Evolutionary conservation across 106 monocot genomes (phyloP).

Genomic region (Vanilla planifolia): DNA sequence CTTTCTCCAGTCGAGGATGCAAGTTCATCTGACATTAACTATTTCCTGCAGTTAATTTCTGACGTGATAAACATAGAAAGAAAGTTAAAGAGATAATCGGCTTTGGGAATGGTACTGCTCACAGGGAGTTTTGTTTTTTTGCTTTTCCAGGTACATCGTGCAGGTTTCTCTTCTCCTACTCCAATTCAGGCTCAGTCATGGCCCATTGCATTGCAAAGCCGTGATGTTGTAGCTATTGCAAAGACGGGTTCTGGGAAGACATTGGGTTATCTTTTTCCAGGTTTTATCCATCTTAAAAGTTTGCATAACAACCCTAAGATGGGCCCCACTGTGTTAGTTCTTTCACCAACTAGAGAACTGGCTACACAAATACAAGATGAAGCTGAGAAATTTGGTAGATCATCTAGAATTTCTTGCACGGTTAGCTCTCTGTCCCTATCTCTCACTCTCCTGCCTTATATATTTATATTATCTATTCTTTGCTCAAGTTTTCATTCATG

Average conservation of each 20-base stretch:
- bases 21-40: slow-evolving; percentile 30
- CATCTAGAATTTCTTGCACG: slow-evolving; percentile 85
- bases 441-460: too few species aligned
- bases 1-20: slow-evolving; percentile 18
- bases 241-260: slow-evolving; percentile 99
- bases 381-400: slow-evolving; percentile 73
- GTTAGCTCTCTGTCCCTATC: slow-evolving; percentile 28
- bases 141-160: slow-evolving; percentile 74
- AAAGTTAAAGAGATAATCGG: slow-evolving; percentile 8
- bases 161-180: slow-evolving; percentile 77
- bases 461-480: too few species aligned
- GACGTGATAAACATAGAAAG: slow-evolving; percentile 7
- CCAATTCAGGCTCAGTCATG: slow-evolving; percentile 95
- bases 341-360: slow-evolving; percentile 92
- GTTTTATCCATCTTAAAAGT: slow-evolving; percentile 66
- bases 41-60: slow-evolving; percentile 17
- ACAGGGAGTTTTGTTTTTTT: slow-evolving; percentile 12
- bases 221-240: slow-evolving; percentile 88
- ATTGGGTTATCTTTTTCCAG: slow-evolving; percentile 85
- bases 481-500: too few species aligned
- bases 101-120: slow-evolving; percentile 11
- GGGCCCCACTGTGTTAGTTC: slow-evolving; percentile 84
- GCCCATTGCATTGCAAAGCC: slow-evolving; percentile 78
- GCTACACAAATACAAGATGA: slow-evolving; percentile 90
- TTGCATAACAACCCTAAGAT: slow-evolving; percentile 48